Evolutionary conservation across 2,329 filamentous ascomycete genomes (phyloP).

Genomic region (Fusarium sp.): DNA sequence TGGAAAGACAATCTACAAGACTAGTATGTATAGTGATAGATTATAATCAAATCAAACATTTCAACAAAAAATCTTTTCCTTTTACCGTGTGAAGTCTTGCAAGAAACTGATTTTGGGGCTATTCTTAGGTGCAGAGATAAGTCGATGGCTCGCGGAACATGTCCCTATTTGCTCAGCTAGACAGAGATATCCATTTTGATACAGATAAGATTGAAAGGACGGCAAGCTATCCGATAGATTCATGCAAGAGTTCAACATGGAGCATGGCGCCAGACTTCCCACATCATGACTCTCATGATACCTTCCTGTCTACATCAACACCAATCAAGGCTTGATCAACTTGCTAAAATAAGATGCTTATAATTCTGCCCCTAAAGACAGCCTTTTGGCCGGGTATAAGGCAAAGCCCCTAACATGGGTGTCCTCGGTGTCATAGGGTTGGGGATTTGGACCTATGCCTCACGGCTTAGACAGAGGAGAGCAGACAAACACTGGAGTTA

Average conservation of each 20-base stretch:
- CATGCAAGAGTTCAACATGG: background rate
- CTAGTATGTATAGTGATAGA: background rate
- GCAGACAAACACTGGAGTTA: background rate
- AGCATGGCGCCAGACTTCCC: background rate
- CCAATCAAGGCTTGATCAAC: background rate
- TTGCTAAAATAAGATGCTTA: background rate
- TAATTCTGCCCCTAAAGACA: background rate
- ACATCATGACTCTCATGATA: background rate
- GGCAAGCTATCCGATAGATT: background rate
- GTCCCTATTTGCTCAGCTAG: background rate
- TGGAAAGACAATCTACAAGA: background rate
- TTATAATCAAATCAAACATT: conserved; percentile 5
- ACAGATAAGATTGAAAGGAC: background rate
- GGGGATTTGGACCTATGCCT: background rate
- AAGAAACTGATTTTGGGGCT: background rate
- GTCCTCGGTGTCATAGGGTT: background rate
- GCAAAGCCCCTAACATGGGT: background rate
- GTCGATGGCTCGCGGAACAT: background rate
- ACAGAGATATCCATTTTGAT: background rate
- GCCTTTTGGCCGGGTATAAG: background rate
- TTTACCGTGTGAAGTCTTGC: background rate
- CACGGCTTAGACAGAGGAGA: background rate
- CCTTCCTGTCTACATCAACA: background rate
- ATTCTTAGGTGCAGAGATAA: background rate
- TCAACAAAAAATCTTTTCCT: background rate